Evolutionary conservation across 2,329 filamentous ascomycete species (phyloP).

Genomic region (Rutstroemia sp.): DNA sequence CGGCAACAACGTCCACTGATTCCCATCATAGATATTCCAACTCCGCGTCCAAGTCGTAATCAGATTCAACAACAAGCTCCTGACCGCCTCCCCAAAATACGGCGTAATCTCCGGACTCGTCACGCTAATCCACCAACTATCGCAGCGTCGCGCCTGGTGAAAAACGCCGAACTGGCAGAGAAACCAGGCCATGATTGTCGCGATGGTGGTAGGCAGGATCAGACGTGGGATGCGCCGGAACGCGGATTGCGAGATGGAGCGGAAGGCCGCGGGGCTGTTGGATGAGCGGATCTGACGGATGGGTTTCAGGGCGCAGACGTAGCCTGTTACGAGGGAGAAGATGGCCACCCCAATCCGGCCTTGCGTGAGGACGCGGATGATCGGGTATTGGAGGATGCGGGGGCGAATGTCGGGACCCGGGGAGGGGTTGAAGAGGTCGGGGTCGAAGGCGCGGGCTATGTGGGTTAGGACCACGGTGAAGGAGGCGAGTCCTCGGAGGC

Average conservation of each 20-base stretch:
- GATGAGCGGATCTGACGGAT: constrained; percentile 47
- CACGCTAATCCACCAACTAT: constrained; percentile 51
- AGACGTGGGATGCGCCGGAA: constrained; percentile 51
- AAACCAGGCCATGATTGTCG: constrained; percentile 49
- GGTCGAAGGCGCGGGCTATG: constrained; percentile 43
- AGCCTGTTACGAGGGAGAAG: constrained; percentile 58
- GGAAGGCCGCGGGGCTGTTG: constrained; percentile 45
- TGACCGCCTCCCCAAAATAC: constrained; percentile 36
- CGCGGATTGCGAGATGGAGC: constrained; percentile 47
- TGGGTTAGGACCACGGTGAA: constrained; percentile 48
- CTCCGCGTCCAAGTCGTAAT: constrained; percentile 44
- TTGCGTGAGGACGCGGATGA: constrained; percentile 50
- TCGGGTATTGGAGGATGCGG: constrained; percentile 48
- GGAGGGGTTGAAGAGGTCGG: constrained; percentile 41
- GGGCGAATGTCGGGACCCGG: constrained; percentile 37
- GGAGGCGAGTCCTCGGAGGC: constrained; percentile 48
- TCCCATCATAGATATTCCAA: constrained; percentile 46
- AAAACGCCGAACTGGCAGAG: constrained; percentile 50
- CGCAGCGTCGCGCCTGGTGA: constrained; percentile 45
- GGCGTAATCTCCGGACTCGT: constrained; percentile 39
- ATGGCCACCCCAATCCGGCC: constrained; percentile 59
- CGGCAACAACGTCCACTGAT: constrained; percentile 52
- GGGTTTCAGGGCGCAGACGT: constrained; percentile 56
- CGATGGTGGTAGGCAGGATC: constrained; percentile 48
- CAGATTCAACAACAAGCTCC: constrained; percentile 38